Conservation (phyloP, 257 asterid genomes). For the Paraleonurus japonicus region DNA sequence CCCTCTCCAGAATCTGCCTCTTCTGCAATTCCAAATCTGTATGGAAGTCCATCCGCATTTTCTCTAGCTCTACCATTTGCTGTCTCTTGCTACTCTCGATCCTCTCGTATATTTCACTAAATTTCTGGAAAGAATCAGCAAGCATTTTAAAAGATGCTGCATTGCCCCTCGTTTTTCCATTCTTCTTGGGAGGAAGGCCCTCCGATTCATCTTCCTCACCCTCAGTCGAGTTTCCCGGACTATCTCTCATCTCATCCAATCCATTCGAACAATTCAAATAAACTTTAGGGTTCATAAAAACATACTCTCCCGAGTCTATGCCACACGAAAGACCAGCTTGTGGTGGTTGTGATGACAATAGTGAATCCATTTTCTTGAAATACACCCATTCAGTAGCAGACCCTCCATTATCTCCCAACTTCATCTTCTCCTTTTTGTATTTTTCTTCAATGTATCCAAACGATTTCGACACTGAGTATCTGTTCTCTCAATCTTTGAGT, state of each 20-base stretch:
- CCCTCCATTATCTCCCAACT: constrained; percentile 34
- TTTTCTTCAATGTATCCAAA: constrained; percentile 88
- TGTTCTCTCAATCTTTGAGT: constrained; percentile 67
- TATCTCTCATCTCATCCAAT: constrained; percentile 77
- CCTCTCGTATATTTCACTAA: constrained; percentile 73
- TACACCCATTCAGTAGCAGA: constrained; percentile 63
- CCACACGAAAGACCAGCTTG: constrained; percentile 73
- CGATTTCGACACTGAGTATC: constrained; percentile 93
- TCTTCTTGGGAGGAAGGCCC: constrained; percentile 44
- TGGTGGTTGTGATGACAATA: constrained; percentile 50
- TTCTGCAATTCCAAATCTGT: constrained; percentile 76
- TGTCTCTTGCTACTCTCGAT: constrained; percentile 75
- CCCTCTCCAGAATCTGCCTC: constrained; percentile 79
- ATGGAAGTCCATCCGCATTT: constrained; percentile 80
- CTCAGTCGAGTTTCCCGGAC: constrained; percentile 59
- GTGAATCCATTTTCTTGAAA: constrained; percentile 71
- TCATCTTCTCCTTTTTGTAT: constrained; percentile 85
- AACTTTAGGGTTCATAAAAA: constrained; percentile 55
- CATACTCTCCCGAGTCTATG: constrained; percentile 76
- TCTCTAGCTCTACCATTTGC: constrained; percentile 79
- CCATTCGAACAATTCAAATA: constrained; percentile 57
- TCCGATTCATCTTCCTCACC: constrained; percentile 51
- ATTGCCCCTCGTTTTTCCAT: constrained; percentile 16
- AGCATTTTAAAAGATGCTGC: constrained; percentile 54
- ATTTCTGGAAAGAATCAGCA: constrained; percentile 75